Conservation (phyloP, 371 early-diverging fungal genomes). For the Fennellomyces sp. region DNA sequence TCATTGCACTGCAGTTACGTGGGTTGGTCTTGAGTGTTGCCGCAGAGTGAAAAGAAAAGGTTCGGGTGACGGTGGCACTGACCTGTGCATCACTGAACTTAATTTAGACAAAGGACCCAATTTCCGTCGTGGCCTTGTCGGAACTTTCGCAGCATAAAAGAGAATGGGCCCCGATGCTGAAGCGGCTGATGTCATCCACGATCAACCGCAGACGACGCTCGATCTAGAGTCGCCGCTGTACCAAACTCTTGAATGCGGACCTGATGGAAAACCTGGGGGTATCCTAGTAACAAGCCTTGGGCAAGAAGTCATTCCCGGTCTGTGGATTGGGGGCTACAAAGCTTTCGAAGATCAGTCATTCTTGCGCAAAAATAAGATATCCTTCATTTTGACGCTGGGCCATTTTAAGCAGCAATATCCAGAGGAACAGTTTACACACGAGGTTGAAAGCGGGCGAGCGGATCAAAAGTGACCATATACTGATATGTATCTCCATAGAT, state of each 20-base stretch:
- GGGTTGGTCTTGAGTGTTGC: no score
- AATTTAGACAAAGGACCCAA: no score
- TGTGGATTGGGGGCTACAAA: slow-evolving; percentile 53
- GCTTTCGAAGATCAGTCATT: slow-evolving; percentile 35
- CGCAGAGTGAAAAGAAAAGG: no score
- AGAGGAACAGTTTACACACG: slow-evolving; percentile 51
- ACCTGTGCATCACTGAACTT: no score
- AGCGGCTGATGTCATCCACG: neutral
- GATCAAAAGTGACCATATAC: neutral
- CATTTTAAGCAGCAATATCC: slow-evolving; percentile 41
- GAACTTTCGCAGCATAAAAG: no score
- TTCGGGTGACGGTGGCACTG: no score
- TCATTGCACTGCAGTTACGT: no score
- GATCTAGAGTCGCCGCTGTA: slow-evolving; percentile 19
- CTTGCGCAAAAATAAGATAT: slow-evolving; percentile 56
- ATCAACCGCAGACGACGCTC: neutral
- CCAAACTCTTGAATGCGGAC: slow-evolving; percentile 38
- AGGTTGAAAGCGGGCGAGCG: slow-evolving; percentile 31
- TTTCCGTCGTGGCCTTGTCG: no score
- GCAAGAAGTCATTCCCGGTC: slow-evolving; percentile 35
- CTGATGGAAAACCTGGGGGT: slow-evolving; percentile 49
- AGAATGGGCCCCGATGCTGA: slow-evolving; percentile 1
- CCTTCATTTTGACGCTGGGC: slow-evolving; percentile 58
- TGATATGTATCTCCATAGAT: slow-evolving; percentile 24
- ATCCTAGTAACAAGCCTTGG: slow-evolving; percentile 49